phyloP scores from a whole-genome alignment of 495 filamentous ascomycete species.

The Saxispiralis lemnorum region DNA sequence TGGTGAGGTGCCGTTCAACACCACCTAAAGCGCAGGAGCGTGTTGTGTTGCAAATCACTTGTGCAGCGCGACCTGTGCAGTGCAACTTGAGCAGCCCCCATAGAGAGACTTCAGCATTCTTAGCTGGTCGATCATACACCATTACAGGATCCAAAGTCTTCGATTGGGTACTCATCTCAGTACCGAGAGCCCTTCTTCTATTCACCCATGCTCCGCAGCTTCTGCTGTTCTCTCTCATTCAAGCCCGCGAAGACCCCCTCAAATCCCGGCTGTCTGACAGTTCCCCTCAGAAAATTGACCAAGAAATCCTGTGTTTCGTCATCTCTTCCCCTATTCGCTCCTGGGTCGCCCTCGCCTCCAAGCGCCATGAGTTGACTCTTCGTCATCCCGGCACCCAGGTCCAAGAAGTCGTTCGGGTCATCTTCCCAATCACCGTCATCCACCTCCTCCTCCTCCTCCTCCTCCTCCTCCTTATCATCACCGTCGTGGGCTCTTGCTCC shows the following conservation, averaged over 20 bases:
- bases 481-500: constrained; percentile 21
- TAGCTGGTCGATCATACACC: no score
- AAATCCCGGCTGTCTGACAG: constrained; percentile 49
- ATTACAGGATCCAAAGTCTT: no score
- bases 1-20: no score
- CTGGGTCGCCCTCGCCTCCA: constrained; percentile 41
- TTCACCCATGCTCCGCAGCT: constrained; percentile 29
- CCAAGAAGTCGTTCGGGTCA: constrained; percentile 45
- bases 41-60: no score
- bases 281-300: constrained; percentile 59
- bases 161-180: no score
- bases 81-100: no score
- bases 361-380: constrained; percentile 59
- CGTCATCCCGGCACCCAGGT: constrained; percentile 36
- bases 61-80: no score
- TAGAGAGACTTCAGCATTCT: no score
- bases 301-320: constrained; percentile 83
- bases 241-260: constrained; percentile 48
- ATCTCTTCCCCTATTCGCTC: constrained; percentile 30
- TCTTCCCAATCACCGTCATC: constrained; percentile 82
- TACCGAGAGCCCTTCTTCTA: not conserved
- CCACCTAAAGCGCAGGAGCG: no score
- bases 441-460: constrained; percentile 36
- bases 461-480: constrained; percentile 34
- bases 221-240: constrained; percentile 55